Evolutionary conservation across 2,329 filamentous ascomycete species (phyloP), one percentile per base, ranked within the genome.

Genomic region (Scedosporium apiospermum): DNA sequence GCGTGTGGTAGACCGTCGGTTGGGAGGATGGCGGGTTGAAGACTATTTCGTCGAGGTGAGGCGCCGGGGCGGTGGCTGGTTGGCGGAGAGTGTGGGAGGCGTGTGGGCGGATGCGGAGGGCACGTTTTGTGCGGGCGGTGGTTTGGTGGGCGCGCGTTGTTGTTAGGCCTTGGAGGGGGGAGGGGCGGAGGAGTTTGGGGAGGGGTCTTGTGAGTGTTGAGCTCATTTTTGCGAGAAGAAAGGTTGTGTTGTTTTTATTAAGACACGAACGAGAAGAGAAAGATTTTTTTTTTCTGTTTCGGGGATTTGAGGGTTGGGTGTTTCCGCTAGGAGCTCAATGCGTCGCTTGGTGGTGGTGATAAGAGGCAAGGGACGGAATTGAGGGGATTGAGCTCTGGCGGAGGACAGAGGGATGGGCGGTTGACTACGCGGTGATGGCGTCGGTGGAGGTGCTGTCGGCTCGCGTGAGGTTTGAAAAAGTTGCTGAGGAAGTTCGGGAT

Each of bases 1-100:
- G 85, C n/a, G 85, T 88, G 75, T 88, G 82, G 68, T 78, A 79
- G 63, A 86, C 83, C n/a, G 82, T 81, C 3, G 81, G 75, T 63
- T 78, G 76, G 9, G 82, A 77, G 16, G 81, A 74, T 27, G 82
- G 82, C 49, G 82, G 82, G 74, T 83, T 84, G 76, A 82, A 84
- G 70, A 85, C 78, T 70, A 85, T 80, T 63, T 78, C 64, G 63
- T 67, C 60, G 62, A 49, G 23, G 59, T 16, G 14, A 4, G 58
- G 7, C 64, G 75, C 73, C 68, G 78, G 71, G 66, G 74, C 69
- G 65, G 73, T 69, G 66, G 68, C 51, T 55, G 69, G 65, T 60
- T 73, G 71, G 65, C 70, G 74, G 66, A 71, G 76, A 49, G 84
- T 74, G 73, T 88, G 88, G 67, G 83, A 84, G 44, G 80, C 75